Conservation (phyloP, 192 early-diverging fungal genomes). For the Podila epicladia region DNA sequence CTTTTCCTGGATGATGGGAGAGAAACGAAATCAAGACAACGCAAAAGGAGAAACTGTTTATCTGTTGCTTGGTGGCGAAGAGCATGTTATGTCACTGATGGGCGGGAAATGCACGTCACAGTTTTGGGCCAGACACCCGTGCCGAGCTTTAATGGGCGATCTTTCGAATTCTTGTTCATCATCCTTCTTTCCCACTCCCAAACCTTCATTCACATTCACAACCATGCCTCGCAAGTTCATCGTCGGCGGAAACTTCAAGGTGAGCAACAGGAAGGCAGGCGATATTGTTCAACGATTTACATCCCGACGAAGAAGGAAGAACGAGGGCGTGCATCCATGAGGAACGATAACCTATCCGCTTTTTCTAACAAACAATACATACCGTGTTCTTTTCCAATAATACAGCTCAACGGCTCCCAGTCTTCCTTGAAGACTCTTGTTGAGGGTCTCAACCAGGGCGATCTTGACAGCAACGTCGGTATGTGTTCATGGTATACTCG, state of each 20-base stretch:
- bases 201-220: slow-evolving; percentile 3
- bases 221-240: slow-evolving; percentile 86
- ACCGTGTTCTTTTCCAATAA: neutral
- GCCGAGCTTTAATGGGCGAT: neutral
- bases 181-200: neutral
- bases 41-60: neutral
- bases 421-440: slow-evolving; percentile 80
- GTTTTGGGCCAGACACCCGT: neutral
- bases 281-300: too few relatives aligned
- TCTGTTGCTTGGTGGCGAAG: too few relatives aligned
- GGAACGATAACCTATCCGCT: too few relatives aligned
- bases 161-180: neutral
- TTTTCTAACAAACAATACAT: too few relatives aligned
- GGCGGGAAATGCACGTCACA: too few relatives aligned
- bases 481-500: slow-evolving; percentile 26
- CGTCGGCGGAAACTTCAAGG: slow-evolving; percentile 74
- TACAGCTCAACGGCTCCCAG: slow-evolving; percentile 93
- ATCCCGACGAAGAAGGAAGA: too few relatives aligned
- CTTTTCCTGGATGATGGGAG: neutral
- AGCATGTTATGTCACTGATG: too few relatives aligned
- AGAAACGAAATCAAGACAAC: neutral
- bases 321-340: too few relatives aligned
- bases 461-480: slow-evolving; percentile 75
- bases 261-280: neutral
- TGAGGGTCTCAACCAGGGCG: slow-evolving; percentile 78